Evolutionary conservation across 805 yeast species (phyloP).

Genomic region (Lipomyces mesembrius): DNA sequence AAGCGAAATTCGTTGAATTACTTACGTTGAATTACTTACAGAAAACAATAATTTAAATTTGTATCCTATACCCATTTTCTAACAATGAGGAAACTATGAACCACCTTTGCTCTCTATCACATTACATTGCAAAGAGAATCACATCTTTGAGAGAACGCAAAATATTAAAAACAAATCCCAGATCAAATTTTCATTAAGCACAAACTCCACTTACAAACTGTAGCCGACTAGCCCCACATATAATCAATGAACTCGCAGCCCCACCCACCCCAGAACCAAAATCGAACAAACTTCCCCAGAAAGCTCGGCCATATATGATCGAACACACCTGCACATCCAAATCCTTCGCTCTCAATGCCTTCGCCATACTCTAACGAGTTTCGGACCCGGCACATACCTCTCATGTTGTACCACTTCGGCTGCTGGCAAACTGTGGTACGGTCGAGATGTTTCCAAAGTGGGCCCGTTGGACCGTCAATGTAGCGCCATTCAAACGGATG

Average conservation of each 20-base stretch:
- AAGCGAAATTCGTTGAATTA: too few relatives aligned
- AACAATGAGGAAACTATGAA: too few relatives aligned
- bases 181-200: not conserved
- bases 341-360: constrained; percentile 87
- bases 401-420: constrained; percentile 89
- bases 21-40: too few relatives aligned
- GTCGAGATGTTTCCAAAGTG: constrained; percentile 73
- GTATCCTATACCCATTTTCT: too few relatives aligned
- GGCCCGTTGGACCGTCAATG: constrained; percentile 94
- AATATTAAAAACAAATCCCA: not conserved
- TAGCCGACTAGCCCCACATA: constrained; percentile 37
- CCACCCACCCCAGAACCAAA: constrained; percentile 45
- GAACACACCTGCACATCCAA: constrained; percentile 73
- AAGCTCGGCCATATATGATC: constrained; percentile 58
- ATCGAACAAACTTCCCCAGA: constrained; percentile 52
- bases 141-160: not conserved
- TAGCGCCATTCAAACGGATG: constrained; percentile 88
- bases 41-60: too few relatives aligned
- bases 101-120: too few relatives aligned
- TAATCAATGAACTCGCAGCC: constrained; percentile 43
- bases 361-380: constrained; percentile 76
- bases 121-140: too few relatives aligned
- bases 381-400: constrained; percentile 81
- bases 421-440: constrained; percentile 79
- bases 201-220: constrained; percentile 1